Base-by-base conservation (phyloP, 1,284 basidiomycete species). In the Sanghuangporus weigelae region DNA sequence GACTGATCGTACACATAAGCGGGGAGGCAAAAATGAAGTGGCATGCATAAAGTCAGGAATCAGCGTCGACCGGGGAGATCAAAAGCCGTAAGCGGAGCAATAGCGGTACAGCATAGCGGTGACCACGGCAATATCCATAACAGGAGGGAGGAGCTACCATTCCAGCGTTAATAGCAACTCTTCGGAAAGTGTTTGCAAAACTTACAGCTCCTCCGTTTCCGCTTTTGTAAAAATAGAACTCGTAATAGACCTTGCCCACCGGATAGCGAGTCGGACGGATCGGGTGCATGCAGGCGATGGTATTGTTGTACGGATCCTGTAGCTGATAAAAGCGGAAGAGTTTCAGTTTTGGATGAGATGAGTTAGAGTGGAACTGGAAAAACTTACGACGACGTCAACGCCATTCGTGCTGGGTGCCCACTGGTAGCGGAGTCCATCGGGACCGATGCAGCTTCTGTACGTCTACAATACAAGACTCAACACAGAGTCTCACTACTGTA, bases 41-140 rank as follows among this genome's bases (percentile, higher is more conserved):
- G 31, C 0, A 36, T 36, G 53, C 53, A 54, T 54, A 31, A 31
- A 11, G 16, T 8, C 36, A n/a, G 31, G 16, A 8, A 51, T 8
- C 14, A 51, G 26, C 7, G 38, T 21, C 21, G 36, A 23, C 19
- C 12, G 12, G 26, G 26, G 3, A 36, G 44, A 38, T 83, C 78
- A 89, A 57, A 89, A 78, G 71, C 85, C 86, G 78, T 83, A 90
- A 57, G 83, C 78, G 60, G 80, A 78, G 70, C 86, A 88, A 73
- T 90, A 90, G 61, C 91, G 84, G 76, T 90, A 92, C 48, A 93
- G 78, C 88, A 93, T 91, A 60, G 85, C 84, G 42, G 90, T 90
- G 67, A 93, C 84, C 42, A 86, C 87, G 66, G 93, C 89, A 57
- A 84, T 85, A 78, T 93, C 90, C 90, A 93, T 93, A 75, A 92